Evolutionary conservation across 2,329 filamentous ascomycete genomes (phyloP).

Genomic region (Aspergillus phoenicis): DNA sequence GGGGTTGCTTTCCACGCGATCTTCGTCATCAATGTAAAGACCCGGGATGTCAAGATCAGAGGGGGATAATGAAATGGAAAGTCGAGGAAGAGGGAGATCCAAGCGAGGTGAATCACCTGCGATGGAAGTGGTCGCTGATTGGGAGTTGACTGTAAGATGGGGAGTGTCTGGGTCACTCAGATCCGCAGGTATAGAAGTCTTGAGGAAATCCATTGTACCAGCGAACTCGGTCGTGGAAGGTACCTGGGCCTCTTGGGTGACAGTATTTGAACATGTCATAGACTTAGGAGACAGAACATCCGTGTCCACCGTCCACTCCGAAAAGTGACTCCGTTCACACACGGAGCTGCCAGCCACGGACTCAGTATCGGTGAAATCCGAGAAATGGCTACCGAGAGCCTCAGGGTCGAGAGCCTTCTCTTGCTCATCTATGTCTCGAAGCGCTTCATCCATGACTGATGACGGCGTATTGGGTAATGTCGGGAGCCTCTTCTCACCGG

Average conservation of each 20-base stretch:
- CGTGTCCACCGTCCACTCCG: slow-evolving; percentile 45
- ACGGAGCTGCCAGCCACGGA: slow-evolving; percentile 33
- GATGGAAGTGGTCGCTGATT: slow-evolving; percentile 34
- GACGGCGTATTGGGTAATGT: slow-evolving; percentile 51
- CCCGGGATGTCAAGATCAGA: slow-evolving; percentile 34
- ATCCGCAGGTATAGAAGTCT: slow-evolving; percentile 25
- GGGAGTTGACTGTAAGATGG: slow-evolving; percentile 36
- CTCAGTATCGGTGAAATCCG: slow-evolving; percentile 41
- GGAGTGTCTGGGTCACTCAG: slow-evolving; percentile 42
- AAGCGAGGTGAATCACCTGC: slow-evolving; percentile 30
- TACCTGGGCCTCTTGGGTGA: slow-evolving; percentile 29
- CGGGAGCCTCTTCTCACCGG: slow-evolving; percentile 45
- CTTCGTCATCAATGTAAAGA: slow-evolving; percentile 36
- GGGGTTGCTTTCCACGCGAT: slow-evolving; percentile 37
- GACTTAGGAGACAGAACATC: slow-evolving; percentile 40
- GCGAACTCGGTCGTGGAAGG: slow-evolving; percentile 24
- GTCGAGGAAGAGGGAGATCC: slow-evolving; percentile 28
- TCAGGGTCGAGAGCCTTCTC: slow-evolving; percentile 37
- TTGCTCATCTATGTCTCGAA: slow-evolving; percentile 38
- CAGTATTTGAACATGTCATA: slow-evolving; percentile 39
- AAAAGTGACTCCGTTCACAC: slow-evolving; percentile 42
- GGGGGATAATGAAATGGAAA: slow-evolving; percentile 30
- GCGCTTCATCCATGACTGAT: slow-evolving; percentile 47
- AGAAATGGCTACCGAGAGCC: slow-evolving; percentile 46
- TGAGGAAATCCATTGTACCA: slow-evolving; percentile 27